A percentile compares a stretch with the other conserved stretches of the same genome.
Conservation (phyloP, 805 yeast genomes). For the Candida chilensis region DNA sequence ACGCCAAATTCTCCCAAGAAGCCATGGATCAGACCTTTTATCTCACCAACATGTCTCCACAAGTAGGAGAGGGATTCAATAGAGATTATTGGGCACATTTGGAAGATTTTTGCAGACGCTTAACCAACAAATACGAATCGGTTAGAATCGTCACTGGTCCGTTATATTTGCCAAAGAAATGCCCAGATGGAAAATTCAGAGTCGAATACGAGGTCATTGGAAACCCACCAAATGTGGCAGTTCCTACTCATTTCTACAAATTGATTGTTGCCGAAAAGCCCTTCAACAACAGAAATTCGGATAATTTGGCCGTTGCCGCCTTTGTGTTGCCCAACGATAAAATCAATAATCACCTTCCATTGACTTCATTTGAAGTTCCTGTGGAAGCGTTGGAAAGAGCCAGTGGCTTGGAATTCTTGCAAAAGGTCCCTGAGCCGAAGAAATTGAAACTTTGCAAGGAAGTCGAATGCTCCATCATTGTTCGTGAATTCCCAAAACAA, state of each 20-base stretch:
- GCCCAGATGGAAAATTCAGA: conserved; percentile 76
- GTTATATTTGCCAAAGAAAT: conserved; percentile 70
- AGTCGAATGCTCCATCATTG: conserved; percentile 68
- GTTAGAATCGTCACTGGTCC: conserved; percentile 94
- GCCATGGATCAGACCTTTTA: conserved; percentile 96
- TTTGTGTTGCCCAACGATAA: conserved; percentile 88
- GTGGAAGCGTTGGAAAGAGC: conserved; percentile 82
- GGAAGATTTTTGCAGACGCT: conserved; percentile 77
- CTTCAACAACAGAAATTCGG: conserved; percentile 19
- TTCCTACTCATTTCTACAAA: conserved; percentile 95
- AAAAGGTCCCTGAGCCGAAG: conserved; percentile 48
- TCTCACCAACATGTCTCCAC: conserved; percentile 90
- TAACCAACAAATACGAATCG: conserved; percentile 60
- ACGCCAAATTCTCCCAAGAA: conserved; percentile 80
- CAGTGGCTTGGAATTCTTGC: conserved; percentile 75
- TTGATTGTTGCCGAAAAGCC: conserved; percentile 75
- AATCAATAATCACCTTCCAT: conserved; percentile 62
- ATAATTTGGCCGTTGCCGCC: conserved; percentile 70
- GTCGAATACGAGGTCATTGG: conserved; percentile 92
- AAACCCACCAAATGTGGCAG: conserved; percentile 92
- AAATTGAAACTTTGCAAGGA: conserved; percentile 70
- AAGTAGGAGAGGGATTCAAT: conserved; percentile 96
- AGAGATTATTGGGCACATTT: conserved; percentile 97
- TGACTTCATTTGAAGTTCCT: conserved; percentile 78
- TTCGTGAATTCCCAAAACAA: conserved; percentile 66